A percentile compares a stretch with the other conserved stretches of the same genome.
phyloP scores from a whole-genome alignment of 768 basidiomycete genomes.

The Podaxis mareebaensis region DNA sequence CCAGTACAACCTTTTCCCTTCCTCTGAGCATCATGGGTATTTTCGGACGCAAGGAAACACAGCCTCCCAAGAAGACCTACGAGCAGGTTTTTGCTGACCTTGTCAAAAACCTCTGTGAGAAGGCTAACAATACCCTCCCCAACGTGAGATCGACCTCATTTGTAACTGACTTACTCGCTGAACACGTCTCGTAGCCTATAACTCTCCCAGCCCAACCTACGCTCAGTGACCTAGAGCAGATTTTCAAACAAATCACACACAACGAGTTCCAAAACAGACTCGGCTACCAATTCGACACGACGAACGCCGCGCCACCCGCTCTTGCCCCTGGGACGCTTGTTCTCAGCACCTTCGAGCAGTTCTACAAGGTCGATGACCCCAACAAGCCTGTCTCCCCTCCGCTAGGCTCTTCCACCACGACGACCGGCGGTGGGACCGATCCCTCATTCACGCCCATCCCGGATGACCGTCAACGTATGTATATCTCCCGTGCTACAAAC shows the following conservation, averaged over 20 bases:
- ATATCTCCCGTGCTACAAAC: background rate
- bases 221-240: background rate
- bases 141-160: background rate
- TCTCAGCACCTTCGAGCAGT: background rate
- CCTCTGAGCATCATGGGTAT: background rate
- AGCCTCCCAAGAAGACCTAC: background rate
- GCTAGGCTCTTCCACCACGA: background rate
- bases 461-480: background rate
- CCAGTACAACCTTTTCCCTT: background rate
- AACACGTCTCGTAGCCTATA: background rate
- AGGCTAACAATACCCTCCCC: background rate
- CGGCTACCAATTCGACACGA: background rate
- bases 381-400: background rate
- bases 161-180: background rate
- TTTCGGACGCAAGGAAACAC: background rate
- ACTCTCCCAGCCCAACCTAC: background rate
- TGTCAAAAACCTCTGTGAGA: background rate
- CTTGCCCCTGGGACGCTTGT: background rate
- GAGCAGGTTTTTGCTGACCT: background rate
- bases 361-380: background rate
- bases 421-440: background rate
- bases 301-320: background rate
- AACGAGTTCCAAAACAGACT: background rate
- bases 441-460: background rate
- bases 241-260: background rate